Percentiles rank a stretch among this genome's conserved stretches.
Evolutionary conservation across 495 filamentous ascomycete species (phyloP).

Genomic region (Aspergillus conjunctus): DNA sequence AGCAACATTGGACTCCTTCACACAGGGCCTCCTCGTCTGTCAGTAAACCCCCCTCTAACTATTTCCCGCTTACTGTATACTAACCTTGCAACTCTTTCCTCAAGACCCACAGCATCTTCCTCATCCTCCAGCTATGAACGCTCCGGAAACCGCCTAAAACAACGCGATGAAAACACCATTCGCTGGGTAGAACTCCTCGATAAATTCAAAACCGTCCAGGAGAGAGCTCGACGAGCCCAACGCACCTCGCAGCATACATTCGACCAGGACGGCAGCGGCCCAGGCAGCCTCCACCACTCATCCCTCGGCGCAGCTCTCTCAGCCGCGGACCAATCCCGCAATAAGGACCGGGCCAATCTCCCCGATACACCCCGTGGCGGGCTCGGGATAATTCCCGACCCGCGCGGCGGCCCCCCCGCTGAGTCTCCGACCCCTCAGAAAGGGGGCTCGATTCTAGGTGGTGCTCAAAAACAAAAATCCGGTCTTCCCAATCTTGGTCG

Average conservation of each 20-base stretch:
- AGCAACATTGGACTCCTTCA: slow-evolving; percentile 96
- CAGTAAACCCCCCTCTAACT: slow-evolving; percentile 43
- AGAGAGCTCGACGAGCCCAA: slow-evolving; percentile 64
- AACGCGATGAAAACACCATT: slow-evolving; percentile 79
- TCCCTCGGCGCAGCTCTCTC: slow-evolving; percentile 40
- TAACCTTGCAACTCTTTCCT: slow-evolving; percentile 15
- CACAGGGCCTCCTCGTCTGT: slow-evolving; percentile 77
- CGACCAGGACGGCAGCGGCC: slow-evolving; percentile 25
- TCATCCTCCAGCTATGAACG: slow-evolving; percentile 58
- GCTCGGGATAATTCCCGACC: slow-evolving; percentile 36
- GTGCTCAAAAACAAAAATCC: slow-evolving; percentile 58
- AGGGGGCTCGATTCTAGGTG: slow-evolving; percentile 40
- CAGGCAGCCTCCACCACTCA: slow-evolving; percentile 25
- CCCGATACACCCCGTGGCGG: slow-evolving; percentile 43
- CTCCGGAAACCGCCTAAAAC: slow-evolving; percentile 69
- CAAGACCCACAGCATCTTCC: slow-evolving; percentile 21
- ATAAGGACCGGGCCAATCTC: slow-evolving; percentile 45
- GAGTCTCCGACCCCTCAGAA: slow-evolving; percentile 9
- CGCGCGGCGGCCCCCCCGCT: slow-evolving; percentile 30
- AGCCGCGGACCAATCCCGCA: slow-evolving; percentile 36
- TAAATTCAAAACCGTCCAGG: slow-evolving; percentile 89
- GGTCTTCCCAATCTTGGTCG: slow-evolving; percentile 71
- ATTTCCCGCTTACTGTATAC: not conserved
- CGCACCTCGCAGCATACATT: slow-evolving; percentile 40
- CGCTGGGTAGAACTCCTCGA: slow-evolving; percentile 95